Percentiles rank a stretch among this genome's conserved stretches.
These are phyloP conservation scores for Ascochyta koolunga DNA, from an alignment of 2,329 filamentous ascomycete species.

Conservation along the genomic window DNA sequence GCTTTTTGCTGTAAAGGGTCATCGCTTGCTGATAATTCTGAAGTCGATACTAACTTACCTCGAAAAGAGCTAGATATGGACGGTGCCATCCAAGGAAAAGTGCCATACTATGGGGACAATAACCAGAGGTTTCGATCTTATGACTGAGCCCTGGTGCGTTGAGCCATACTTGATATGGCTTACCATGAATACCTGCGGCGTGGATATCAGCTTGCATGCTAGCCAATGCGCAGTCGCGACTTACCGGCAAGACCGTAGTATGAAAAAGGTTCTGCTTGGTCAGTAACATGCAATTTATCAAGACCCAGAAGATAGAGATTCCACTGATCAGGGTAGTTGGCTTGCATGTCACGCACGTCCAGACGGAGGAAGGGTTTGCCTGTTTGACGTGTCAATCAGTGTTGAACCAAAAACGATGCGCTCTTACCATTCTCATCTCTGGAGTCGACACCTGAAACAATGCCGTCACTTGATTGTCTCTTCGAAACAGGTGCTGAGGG, in stretches of 20 bases:
- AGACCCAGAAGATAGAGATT: slow-evolving; percentile 79
- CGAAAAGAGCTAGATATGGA: slow-evolving; percentile 72
- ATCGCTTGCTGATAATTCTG: neutral
- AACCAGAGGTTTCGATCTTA: slow-evolving; percentile 57
- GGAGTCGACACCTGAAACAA: slow-evolving; percentile 28
- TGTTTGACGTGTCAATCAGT: slow-evolving; percentile 16
- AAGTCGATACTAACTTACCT: slow-evolving; percentile 49
- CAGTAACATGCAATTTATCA: slow-evolving; percentile 69
- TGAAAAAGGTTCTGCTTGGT: slow-evolving; percentile 69
- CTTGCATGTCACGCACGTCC: slow-evolving; percentile 69
- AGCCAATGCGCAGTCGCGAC: neutral
- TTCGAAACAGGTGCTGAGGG: neutral
- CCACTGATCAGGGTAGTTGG: slow-evolving; percentile 68
- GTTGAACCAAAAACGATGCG: accelerated
- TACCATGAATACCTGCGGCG: slow-evolving; percentile 41
- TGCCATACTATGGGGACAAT: slow-evolving; percentile 78
- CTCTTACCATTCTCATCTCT: slow-evolving; percentile 26
- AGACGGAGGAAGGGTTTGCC: slow-evolving; percentile 54
- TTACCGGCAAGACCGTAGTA: slow-evolving; percentile 79
- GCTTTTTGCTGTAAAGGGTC: slow-evolving; percentile 33
- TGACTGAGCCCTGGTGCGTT: slow-evolving; percentile 42
- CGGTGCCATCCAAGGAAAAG: slow-evolving; percentile 87
- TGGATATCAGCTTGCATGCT: too few species aligned
- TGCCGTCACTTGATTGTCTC: slow-evolving; percentile 11
- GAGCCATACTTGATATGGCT: slow-evolving; percentile 45